Conservation (phyloP, 192 early-diverging fungal species). For the Thoreauomyces humboldtii region DNA sequence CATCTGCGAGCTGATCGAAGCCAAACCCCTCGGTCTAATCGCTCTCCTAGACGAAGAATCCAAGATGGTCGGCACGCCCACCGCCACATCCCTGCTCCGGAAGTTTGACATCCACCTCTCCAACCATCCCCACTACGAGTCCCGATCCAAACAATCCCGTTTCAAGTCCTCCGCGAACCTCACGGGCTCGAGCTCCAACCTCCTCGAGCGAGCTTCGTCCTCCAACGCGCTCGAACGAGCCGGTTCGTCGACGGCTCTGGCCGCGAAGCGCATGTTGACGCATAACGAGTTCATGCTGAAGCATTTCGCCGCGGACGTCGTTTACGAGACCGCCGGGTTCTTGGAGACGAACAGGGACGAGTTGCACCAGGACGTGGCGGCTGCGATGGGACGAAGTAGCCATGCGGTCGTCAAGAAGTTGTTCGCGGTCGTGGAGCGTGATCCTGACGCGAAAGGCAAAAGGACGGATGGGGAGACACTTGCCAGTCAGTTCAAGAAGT, state of each 20-base stretch:
- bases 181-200: constrained; percentile 17
- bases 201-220: neutral
- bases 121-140: constrained; percentile 44
- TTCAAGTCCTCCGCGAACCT: constrained; percentile 33
- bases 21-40: constrained; percentile 93
- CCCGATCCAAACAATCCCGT: constrained; percentile 13
- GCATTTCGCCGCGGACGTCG: constrained; percentile 95
- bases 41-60: constrained; percentile 97
- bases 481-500: constrained; percentile 91
- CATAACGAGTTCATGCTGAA: constrained; percentile 85
- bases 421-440: too few species aligned
- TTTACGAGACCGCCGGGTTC: constrained; percentile 89
- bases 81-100: constrained; percentile 77
- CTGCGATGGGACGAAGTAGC: constrained; percentile 76
- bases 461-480: constrained; percentile 93
- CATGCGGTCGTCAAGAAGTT: constrained; percentile 76
- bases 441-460: constrained; percentile 58
- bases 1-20: constrained; percentile 93
- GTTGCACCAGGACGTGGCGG: constrained; percentile 90
- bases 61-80: constrained; percentile 75
- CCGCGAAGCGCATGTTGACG: constrained; percentile 78
- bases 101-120: constrained; percentile 89
- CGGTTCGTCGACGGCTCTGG: neutral
- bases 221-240: neutral
- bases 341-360: constrained; percentile 99